Evolutionary conservation across 2,329 filamentous ascomycete genomes (phyloP), one percentile per base, ranked within the genome.

Genomic region (Plenodomus lindquistii): DNA sequence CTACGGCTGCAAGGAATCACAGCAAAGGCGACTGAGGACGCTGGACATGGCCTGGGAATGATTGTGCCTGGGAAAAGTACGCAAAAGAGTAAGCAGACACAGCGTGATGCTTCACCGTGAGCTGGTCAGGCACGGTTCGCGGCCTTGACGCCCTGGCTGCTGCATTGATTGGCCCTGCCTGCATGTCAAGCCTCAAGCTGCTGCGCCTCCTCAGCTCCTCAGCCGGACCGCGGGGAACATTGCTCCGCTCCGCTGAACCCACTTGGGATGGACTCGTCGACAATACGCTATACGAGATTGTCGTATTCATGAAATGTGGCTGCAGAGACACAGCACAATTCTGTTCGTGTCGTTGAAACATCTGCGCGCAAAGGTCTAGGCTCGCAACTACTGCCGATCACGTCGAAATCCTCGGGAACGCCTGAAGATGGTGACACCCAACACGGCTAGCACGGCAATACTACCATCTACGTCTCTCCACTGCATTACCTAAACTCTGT

Each of bases 1-100:
- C 51, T 61, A 66, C 36, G 51, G 44, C 58, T 59, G 62, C 61
- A 47, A 52, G 40, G 37, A 50, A 44, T 50, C 42, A 56, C 62
- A 62, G 62, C 57, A 56, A 49, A 51, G 42, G 50, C 49, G 52
- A 47, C 55, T 50, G 40, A 42, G 27, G 40, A 43, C 47, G 42
- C 39, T 54, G 42, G 46, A 48, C 60, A 63, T 61, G 52, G 47
- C 60, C 56, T 45, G 47, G 49, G 15, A 49, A 19, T 11, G 18
- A 9, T 18, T 5, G 9, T 5, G 9, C 35, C 16, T 11, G 18
- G 35, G 35, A 41, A 36, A 31, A 40, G 42, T 21, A 24, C 37
- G 37, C 31, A 49, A 44, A 17, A n/a, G 35, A 42, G 38, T 20
- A 37, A 17, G 31, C 16, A 40, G 37, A 18, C 19, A 36, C 27